A percentile compares a stretch with the other conserved stretches of the same genome.
Evolutionary conservation across 2,329 filamentous ascomycete species (phyloP).

Genomic region (Neoscytalidium dimidiatum): DNA sequence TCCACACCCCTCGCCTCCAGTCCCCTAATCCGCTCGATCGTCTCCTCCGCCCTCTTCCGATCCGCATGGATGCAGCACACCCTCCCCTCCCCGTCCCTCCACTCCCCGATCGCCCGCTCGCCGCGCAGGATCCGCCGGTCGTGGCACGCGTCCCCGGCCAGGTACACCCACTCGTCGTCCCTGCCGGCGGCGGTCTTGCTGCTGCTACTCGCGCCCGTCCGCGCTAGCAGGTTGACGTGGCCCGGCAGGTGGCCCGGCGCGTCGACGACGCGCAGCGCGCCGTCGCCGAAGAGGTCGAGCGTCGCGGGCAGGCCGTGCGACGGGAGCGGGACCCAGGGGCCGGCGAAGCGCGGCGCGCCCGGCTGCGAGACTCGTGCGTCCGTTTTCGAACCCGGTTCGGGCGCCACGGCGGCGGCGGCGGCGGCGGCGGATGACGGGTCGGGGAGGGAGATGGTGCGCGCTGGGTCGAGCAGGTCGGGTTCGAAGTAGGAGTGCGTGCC

Average conservation of each 20-base stretch:
- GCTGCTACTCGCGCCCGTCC: constrained; percentile 37
- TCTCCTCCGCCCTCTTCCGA: constrained; percentile 46
- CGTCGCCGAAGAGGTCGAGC: constrained; percentile 52
- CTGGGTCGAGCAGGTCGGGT: neutral
- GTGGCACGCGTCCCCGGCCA: constrained; percentile 58
- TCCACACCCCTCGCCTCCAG: constrained; percentile 47
- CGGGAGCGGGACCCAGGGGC: neutral
- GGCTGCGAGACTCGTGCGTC: too few relatives aligned
- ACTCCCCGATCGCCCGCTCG: constrained; percentile 55
- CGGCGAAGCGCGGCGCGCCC: too few relatives aligned
- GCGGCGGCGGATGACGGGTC: too few relatives aligned
- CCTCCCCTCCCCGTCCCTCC: constrained; percentile 48
- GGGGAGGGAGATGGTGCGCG: neutral
- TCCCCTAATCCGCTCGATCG: constrained; percentile 43
- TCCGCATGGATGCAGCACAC: constrained; percentile 54
- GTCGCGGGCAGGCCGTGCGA: constrained; percentile 30
- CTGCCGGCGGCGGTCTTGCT: too few relatives aligned
- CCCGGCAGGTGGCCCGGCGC: constrained; percentile 55
- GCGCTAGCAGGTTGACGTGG: constrained; percentile 53
- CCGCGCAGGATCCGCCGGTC: constrained; percentile 53
- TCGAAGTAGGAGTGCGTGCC: neutral
- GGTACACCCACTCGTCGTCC: constrained; percentile 46
- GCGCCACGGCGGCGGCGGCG: too few relatives aligned
- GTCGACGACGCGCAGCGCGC: constrained; percentile 50
- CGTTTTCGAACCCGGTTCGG: too few relatives aligned